Percentiles rank a stretch among this genome's conserved stretches.
Evolutionary conservation across 306 rosid species (phyloP).

Genomic region (Luffa aegyptiaca): DNA sequence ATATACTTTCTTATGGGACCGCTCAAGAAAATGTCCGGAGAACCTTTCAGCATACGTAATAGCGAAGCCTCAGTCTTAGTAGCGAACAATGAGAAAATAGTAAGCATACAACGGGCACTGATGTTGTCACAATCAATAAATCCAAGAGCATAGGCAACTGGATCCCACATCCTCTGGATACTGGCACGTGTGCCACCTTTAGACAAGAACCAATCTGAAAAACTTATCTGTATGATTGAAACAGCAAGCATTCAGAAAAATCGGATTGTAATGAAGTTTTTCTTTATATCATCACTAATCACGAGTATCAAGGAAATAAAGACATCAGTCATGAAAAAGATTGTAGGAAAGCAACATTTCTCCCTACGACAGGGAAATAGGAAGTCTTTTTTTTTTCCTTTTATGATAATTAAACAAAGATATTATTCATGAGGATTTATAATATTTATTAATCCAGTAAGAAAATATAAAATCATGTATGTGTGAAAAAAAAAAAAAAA

Average conservation of each 20-base stretch:
- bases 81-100: slow-evolving; percentile 92
- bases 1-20: slow-evolving; percentile 89
- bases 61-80: slow-evolving; percentile 98
- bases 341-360: not conserved
- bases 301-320: not conserved
- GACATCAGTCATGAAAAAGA: not conserved
- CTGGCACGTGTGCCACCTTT: slow-evolving; percentile 98
- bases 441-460: slow-evolving; percentile 10
- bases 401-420: slow-evolving; percentile 7
- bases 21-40: slow-evolving; percentile 86
- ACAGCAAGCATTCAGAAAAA: not conserved
- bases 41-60: slow-evolving; percentile 95
- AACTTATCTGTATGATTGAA: slow-evolving; percentile 57
- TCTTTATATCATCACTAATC: not conserved
- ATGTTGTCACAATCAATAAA: slow-evolving; percentile 97
- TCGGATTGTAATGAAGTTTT: not conserved
- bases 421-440: not conserved
- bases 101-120: slow-evolving; percentile 99
- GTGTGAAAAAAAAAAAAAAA: not conserved
- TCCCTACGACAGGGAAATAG: not conserved
- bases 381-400: not conserved
- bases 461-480: not conserved
- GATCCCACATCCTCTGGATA: slow-evolving; percentile 88
- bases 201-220: slow-evolving; percentile 96
- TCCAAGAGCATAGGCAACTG: slow-evolving; percentile 98